Conservation (phyloP, 2,329 filamentous ascomycete genomes). For the Colletotrichum sp. region DNA sequence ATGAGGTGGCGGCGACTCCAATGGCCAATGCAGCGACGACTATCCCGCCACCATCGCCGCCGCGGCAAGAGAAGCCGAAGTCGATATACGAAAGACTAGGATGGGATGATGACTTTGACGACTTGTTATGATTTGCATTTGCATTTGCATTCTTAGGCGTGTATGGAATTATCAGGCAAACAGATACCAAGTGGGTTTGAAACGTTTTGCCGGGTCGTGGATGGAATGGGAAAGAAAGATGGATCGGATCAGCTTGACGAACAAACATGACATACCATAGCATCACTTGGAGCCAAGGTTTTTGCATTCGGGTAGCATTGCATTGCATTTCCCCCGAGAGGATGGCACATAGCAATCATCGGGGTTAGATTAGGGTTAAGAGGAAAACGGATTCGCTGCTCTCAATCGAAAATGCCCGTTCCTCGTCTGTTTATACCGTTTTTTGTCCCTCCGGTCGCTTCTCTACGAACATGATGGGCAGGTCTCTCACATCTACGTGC, state of each 20-base stretch:
- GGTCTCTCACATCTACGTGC: constrained; percentile 76
- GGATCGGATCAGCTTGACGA: constrained; percentile 9
- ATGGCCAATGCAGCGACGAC: not conserved
- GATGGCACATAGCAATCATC: not conserved
- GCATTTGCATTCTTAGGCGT: constrained; percentile 21
- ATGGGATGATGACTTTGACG: constrained; percentile 63
- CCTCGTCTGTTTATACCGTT: not conserved
- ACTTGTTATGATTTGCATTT: constrained; percentile 36
- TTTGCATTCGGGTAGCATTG: not conserved
- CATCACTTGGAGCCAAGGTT: not conserved
- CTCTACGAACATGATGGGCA: constrained; percentile 71
- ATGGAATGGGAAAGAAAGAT: not conserved
- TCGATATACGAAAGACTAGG: constrained; percentile 61
- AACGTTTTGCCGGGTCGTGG: not conserved
- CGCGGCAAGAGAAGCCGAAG: constrained; percentile 29
- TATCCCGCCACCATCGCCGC: not conserved
- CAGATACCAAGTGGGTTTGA: constrained; percentile 12
- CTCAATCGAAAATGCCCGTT: not conserved
- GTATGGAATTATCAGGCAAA: constrained; percentile 8
- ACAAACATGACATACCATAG: constrained; percentile 8
- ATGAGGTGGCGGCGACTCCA: constrained; percentile 19
- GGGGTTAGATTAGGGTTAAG: not conserved
- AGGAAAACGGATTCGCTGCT: not conserved
- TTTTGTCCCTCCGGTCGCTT: constrained; percentile 18
- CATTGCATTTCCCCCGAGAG: not conserved